These are phyloP conservation scores for Pseudisothecium myosuroides DNA, from an alignment of 225 moss, liverwort and hornwort species.

Conservation along the genomic window DNA sequence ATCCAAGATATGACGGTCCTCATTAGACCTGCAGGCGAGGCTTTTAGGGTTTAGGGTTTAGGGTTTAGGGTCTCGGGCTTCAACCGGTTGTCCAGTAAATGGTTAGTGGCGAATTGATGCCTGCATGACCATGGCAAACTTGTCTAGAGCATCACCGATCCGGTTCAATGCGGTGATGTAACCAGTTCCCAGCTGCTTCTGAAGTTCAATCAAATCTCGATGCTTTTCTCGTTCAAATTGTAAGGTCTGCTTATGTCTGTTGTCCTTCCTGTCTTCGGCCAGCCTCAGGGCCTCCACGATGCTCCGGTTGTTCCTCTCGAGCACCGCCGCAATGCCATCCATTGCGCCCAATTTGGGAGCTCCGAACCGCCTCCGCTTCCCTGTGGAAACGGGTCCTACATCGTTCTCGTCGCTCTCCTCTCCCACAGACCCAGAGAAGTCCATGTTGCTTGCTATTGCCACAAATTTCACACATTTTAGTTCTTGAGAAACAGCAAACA, in stretches of 20 bases:
- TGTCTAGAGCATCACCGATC: slow-evolving; percentile 85
- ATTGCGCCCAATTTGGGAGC: slow-evolving; percentile 37
- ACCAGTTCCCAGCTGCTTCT: slow-evolving; percentile 69
- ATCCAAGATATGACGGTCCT: background rate
- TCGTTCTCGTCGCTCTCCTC: slow-evolving; percentile 86
- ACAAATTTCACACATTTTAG: slow-evolving; percentile 7
- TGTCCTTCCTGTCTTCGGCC: slow-evolving; percentile 76
- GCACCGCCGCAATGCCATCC: slow-evolving; percentile 61
- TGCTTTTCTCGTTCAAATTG: slow-evolving; percentile 91
- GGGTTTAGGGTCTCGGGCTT: background rate
- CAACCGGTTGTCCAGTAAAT: background rate
- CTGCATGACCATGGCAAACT: slow-evolving; percentile 80
- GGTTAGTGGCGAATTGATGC: slow-evolving; percentile 42
- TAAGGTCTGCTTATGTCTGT: slow-evolving; percentile 65
- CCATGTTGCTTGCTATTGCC: slow-evolving; percentile 62
- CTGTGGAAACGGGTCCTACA: slow-evolving; percentile 45
- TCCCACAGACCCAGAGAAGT: slow-evolving; percentile 67
- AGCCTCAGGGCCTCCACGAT: slow-evolving; percentile 60
- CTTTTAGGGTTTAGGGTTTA: background rate
- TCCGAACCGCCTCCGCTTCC: slow-evolving; percentile 56
- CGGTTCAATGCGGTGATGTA: slow-evolving; percentile 83
- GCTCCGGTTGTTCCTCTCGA: slow-evolving; percentile 76
- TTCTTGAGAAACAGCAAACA: background rate
- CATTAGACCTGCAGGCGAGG: background rate
- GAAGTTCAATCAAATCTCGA: slow-evolving; percentile 68